Conservation (phyloP, 73 alveolate genomes). For the Diophrys appendiculata region DNA sequence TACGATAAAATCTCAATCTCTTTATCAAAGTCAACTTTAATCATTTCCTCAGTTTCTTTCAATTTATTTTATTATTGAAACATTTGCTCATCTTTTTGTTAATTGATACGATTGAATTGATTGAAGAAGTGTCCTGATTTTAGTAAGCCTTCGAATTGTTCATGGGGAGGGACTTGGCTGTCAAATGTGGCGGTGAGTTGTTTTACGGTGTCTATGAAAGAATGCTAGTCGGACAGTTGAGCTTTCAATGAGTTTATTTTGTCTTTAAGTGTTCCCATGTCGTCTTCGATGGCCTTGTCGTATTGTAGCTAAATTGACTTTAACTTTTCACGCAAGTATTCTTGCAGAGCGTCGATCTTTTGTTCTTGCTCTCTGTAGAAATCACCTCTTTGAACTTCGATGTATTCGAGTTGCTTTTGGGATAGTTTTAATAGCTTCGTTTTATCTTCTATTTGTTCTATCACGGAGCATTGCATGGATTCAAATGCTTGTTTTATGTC, state of each 20-base stretch:
- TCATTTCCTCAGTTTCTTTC: neutral
- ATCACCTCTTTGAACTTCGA: neutral
- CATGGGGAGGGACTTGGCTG: neutral
- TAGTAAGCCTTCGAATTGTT: neutral
- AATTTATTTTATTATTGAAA: neutral
- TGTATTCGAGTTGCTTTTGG: neutral
- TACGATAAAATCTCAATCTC: slow-evolving; percentile 3
- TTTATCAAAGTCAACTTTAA: neutral
- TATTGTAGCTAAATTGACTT: neutral
- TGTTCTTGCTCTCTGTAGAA: slow-evolving; percentile 1
- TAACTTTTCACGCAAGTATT: neutral
- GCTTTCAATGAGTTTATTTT: neutral
- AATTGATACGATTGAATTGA: neutral
- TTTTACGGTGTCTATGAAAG: neutral
- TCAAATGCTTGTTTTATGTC: neutral
- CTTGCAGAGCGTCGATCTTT: neutral
- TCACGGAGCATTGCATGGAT: neutral
- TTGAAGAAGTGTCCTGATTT: neutral
- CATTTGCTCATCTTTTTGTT: neutral
- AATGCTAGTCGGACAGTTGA: neutral
- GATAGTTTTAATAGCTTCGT: neutral
- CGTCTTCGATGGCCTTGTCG: slow-evolving; percentile 1
- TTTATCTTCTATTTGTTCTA: neutral
- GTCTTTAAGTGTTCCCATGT: neutral
- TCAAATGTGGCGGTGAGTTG: neutral